Evolutionary conservation across 2,329 filamentous ascomycete species (phyloP).

Genomic region (Macroventuria anomochaeta): DNA sequence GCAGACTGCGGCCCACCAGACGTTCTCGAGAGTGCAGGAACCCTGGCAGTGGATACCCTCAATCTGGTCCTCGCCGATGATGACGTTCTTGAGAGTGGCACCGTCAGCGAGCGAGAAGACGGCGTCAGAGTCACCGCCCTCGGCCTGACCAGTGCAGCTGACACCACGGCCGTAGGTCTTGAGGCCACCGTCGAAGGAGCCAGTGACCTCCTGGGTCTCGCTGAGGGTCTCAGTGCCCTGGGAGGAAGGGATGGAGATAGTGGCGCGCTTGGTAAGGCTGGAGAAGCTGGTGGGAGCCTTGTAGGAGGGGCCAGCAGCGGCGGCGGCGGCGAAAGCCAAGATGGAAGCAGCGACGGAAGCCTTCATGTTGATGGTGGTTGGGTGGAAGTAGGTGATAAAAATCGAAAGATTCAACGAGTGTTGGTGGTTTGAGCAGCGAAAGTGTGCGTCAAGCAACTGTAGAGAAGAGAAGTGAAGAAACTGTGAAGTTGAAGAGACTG

Average conservation of each 20-base stretch:
- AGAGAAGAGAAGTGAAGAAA: constrained; percentile 19
- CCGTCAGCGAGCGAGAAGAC: constrained; percentile 60
- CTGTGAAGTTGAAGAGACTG: constrained; percentile 20
- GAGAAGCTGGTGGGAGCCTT: constrained; percentile 25
- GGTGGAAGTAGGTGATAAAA: constrained; percentile 4
- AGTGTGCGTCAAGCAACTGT: constrained; percentile 31
- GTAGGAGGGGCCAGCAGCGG: constrained; percentile 28
- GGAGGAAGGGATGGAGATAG: constrained; percentile 30
- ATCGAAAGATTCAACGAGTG: constrained; percentile 22
- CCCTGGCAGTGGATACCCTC: constrained; percentile 45
- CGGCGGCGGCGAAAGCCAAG: constrained; percentile 28
- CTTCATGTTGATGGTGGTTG: constrained; percentile 31
- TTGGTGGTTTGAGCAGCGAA: constrained; percentile 25
- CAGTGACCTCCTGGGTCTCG: constrained; percentile 22
- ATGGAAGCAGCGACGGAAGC: constrained; percentile 30
- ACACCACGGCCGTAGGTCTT: constrained; percentile 35
- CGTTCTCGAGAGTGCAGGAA: constrained; percentile 55
- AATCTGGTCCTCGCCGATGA: constrained; percentile 58
- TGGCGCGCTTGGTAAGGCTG: constrained; percentile 28
- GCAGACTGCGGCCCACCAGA: constrained; percentile 51
- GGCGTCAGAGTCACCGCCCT: constrained; percentile 54
- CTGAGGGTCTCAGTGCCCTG: constrained; percentile 30
- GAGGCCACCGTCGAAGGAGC: constrained; percentile 32
- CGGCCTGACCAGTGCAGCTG: constrained; percentile 50
- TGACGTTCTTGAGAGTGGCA: constrained; percentile 59